A percentile compares a stretch with the other conserved stretches of the same genome.
phyloP scores from a whole-genome alignment of 495 filamentous ascomycete species.

The Aspergillus mulundensis region DNA sequence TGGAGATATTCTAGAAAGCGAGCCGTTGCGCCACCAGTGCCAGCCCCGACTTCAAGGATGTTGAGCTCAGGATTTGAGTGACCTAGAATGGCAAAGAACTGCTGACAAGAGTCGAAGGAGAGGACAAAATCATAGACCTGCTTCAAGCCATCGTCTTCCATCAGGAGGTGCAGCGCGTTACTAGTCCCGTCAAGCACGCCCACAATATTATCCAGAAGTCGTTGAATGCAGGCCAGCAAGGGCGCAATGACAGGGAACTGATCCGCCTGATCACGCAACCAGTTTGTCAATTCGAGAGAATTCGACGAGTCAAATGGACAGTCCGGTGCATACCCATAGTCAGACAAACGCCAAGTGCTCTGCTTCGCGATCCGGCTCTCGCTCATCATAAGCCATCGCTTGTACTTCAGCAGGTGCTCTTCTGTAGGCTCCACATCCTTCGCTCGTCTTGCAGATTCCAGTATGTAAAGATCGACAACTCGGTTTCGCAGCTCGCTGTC shows the following conservation, averaged over 20 bases:
- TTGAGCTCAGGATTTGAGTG: constrained; percentile 2
- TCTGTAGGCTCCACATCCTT: neutral
- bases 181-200: neutral
- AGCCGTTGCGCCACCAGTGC: neutral
- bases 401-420: neutral
- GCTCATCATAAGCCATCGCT: neutral
- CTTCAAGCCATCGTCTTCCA: neutral
- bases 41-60: constrained; percentile 9
- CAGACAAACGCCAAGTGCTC: neutral
- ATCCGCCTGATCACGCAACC: neutral
- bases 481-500: neutral
- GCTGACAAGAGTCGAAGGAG: neutral
- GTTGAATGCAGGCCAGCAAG: neutral
- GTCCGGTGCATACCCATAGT: neutral
- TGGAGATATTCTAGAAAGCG: neutral
- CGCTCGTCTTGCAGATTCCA: neutral
- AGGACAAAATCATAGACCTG: neutral
- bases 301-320: neutral
- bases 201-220: neutral
- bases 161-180: neutral
- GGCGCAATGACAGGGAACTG: neutral
- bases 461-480: neutral
- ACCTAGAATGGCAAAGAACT: neutral
- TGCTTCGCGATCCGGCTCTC: neutral
- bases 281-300: neutral